Conservation (phyloP, 2,329 filamentous ascomycete species). For the Epichloe coenophiala region DNA sequence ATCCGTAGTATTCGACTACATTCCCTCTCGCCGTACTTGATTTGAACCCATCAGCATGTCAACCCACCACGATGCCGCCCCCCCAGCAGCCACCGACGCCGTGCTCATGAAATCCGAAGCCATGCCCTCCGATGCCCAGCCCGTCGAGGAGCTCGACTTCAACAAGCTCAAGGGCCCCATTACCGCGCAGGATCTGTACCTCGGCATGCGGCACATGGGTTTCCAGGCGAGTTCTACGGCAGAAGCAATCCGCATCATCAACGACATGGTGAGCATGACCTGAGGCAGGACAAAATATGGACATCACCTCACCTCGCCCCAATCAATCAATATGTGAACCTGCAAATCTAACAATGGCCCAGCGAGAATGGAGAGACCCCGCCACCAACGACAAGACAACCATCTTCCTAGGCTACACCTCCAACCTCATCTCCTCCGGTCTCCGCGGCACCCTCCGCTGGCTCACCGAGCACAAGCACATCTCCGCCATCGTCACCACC, state of each 20-base stretch:
- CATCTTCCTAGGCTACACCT: constrained; percentile 95
- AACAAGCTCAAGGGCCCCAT: constrained; percentile 65
- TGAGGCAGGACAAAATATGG: too few relatives aligned
- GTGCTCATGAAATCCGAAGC: constrained; percentile 76
- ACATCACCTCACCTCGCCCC: too few relatives aligned
- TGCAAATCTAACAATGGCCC: constrained; percentile 3
- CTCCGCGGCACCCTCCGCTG: constrained; percentile 84
- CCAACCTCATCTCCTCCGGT: constrained; percentile 92
- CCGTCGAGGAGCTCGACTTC: constrained; percentile 88
- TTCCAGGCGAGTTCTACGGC: constrained; percentile 57
- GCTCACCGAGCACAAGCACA: constrained; percentile 82
- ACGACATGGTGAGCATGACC: constrained; percentile 63
- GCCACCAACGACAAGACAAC: constrained; percentile 71
- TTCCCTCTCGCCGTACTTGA: too few relatives aligned
- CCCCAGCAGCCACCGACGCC: constrained; percentile 59
- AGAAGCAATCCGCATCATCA: constrained; percentile 82
- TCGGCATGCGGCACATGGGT: constrained; percentile 78
- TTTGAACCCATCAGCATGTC: background rate
- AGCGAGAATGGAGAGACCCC: constrained; percentile 68
- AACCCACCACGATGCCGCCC: constrained; percentile 28
- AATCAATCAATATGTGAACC: too few relatives aligned
- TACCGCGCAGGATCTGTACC: constrained; percentile 72
- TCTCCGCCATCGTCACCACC: constrained; percentile 88
- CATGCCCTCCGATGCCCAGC: constrained; percentile 62
- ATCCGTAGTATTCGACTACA: too few relatives aligned